Base-by-base conservation (phyloP, 768 basidiomycete genomes). In the Kwoniella shandongensis region DNA sequence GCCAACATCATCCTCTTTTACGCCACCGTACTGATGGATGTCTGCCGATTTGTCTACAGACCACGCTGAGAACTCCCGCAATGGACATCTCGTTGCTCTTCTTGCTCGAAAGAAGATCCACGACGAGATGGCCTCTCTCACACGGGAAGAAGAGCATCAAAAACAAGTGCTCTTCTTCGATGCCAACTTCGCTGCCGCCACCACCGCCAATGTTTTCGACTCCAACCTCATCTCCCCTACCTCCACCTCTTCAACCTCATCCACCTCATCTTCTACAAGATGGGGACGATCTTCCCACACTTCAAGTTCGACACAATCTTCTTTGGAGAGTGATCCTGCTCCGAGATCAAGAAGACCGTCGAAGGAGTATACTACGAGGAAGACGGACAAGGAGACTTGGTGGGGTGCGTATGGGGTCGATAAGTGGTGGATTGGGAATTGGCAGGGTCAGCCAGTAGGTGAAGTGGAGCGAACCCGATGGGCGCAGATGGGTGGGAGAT, bases 401-500 rank as follows among this genome's bases (percentile, higher is more conserved):
- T 57, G 55, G 55, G 55, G 55, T 3, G 35, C 44, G 10, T 39
- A 57, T 27, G 55, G 55, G 39, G 48, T 57, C 7, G 55, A 57
- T 50, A 48, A 48, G 23, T 57, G 55, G 55, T 57, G 55, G 55
- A 44, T 39, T 15, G 55, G 55, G 2, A 42, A 57, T 15, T 57
- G 55, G 40, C 7, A 18, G 55, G 55, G 44, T 35, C 47, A n/a
- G n/a, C 40, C 40, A 32, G 32, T 32, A 13, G 32, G 32, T 32
- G 32, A 32, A 13, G 32, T 32, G 32, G 32, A 32, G 32, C 32
- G 13, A 13, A 6, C 32, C 7, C 6, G 32, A 13, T 32, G 32
- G n/a, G n/a, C n/a, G 36, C n/a, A 10, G n/a, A 10, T 38, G 10
- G 36, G n/a, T n/a, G n/a, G 36, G 36, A n/a, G 36, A 38, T 10